phyloP scores from a whole-genome alignment of 306 rosid genomes.

The Spatholobus suberectus region DNA sequence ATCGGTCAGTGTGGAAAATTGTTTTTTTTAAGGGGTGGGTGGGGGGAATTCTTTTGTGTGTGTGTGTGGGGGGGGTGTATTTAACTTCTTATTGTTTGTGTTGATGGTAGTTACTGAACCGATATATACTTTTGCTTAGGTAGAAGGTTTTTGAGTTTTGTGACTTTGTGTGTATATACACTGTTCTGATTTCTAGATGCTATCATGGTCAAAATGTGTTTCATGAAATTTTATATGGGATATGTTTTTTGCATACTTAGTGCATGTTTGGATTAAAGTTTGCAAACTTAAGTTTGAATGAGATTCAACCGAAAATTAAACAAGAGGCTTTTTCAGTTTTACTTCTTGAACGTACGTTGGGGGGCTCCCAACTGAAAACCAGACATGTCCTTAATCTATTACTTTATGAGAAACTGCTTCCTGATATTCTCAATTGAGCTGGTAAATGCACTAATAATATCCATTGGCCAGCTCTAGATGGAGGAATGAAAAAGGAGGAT shows the following conservation, averaged over 20 bases:
- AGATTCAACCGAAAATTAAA: not conserved
- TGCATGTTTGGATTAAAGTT: not conserved
- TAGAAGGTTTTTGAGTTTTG: slow-evolving; percentile 1
- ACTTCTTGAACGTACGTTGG: not conserved
- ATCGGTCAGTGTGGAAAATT: slow-evolving; percentile 11
- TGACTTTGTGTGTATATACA: not conserved
- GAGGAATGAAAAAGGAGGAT: slow-evolving; percentile 1
- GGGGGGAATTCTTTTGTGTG: not conserved
- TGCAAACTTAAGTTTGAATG: not conserved
- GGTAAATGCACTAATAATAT: slow-evolving; percentile 14
- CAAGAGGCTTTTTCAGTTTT: not conserved
- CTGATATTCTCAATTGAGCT: not conserved
- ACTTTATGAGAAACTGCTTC: not conserved
- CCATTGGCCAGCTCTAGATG: not conserved
- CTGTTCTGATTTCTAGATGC: not conserved
- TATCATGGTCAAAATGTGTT: not conserved
- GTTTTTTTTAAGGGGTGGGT: not conserved
- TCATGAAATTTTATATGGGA: slow-evolving; percentile 1
- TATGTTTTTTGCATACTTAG: not conserved
- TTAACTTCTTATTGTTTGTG: not conserved
- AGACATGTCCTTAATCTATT: not conserved
- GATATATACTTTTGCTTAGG: not conserved
- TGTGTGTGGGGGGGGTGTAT: not conserved
- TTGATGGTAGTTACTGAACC: not conserved
- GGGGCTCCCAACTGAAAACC: not conserved